A percentile compares a stretch with the other conserved stretches of the same genome.
phyloP scores from a whole-genome alignment of 176 grass and related monocot genomes.

The Thalia dealbata region DNA sequence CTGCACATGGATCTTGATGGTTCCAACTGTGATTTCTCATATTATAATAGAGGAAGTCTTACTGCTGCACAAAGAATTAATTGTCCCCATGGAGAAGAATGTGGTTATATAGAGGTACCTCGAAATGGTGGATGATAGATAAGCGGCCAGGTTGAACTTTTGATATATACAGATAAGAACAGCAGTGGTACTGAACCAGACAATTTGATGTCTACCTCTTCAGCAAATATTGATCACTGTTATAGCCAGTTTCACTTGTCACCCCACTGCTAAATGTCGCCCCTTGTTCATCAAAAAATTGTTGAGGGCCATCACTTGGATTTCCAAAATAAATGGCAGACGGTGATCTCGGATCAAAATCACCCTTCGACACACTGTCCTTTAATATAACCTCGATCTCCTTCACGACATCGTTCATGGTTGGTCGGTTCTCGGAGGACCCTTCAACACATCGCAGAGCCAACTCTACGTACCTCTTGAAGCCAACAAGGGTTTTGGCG shows the following conservation, averaged over 20 bases:
- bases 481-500: slow-evolving; percentile 39
- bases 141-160: too few relatives aligned
- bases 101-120: too few relatives aligned
- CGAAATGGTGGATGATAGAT: too few relatives aligned
- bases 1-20: too few relatives aligned
- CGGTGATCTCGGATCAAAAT: neutral
- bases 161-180: too few relatives aligned
- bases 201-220: too few relatives aligned
- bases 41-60: too few relatives aligned
- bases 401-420: slow-evolving; percentile 75
- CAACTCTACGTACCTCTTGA: slow-evolving; percentile 59
- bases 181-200: too few relatives aligned
- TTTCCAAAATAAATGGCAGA: neutral
- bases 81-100: too few relatives aligned
- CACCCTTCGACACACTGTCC: slow-evolving; percentile 29
- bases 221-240: neutral
- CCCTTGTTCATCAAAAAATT: neutral
- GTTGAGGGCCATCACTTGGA: neutral
- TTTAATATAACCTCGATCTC: slow-evolving; percentile 84
- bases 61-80: too few relatives aligned
- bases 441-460: slow-evolving; percentile 61
- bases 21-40: too few relatives aligned
- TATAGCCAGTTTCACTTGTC: neutral
- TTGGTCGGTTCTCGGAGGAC: slow-evolving; percentile 29
- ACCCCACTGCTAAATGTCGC: neutral